Conservation (phyloP, 805 yeast genomes). For the Allodekkera sacchari region DNA sequence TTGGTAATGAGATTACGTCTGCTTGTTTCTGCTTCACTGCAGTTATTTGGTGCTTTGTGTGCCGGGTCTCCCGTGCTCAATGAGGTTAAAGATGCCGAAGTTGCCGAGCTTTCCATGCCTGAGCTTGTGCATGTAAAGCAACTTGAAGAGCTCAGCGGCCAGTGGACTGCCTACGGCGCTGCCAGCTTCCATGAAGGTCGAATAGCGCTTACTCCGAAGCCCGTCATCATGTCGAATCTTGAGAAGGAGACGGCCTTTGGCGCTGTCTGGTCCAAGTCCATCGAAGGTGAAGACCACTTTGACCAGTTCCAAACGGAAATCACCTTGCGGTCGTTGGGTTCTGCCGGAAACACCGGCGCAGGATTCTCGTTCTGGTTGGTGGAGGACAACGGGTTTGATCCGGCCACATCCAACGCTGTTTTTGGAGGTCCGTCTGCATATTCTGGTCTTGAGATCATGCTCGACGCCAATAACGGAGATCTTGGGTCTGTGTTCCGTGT, state of each 20-base stretch:
- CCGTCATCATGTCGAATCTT: conserved; percentile 15
- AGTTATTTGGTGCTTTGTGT: no score
- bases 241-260: conserved; percentile 29
- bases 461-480: conserved; percentile 40
- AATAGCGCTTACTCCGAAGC: conserved; percentile 40
- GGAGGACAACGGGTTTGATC: conserved; percentile 24
- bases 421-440: conserved; percentile 51
- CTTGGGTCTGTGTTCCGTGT: conserved; percentile 48
- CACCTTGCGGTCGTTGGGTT: conserved; percentile 55
- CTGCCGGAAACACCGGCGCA: conserved; percentile 38
- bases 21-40: no score
- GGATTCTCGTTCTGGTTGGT: conserved; percentile 54
- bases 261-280: conserved; percentile 33
- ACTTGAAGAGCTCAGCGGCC: conserved; percentile 30
- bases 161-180: conserved; percentile 33
- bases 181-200: conserved; percentile 44
- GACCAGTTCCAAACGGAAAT: conserved; percentile 42
- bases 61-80: no score
- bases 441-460: conserved; percentile 56
- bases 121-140: conserved; percentile 16
- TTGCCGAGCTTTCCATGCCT: conserved; percentile 16
- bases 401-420: conserved; percentile 25
- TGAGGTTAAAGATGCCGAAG: conserved; percentile 1
- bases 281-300: conserved; percentile 8
- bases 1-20: no score